A percentile compares a stretch with the other conserved stretches of the same genome.
These are phyloP conservation scores for Cyclotella baltica DNA, from an alignment of 108 stramenopile genomes.

Conservation along the genomic window DNA sequence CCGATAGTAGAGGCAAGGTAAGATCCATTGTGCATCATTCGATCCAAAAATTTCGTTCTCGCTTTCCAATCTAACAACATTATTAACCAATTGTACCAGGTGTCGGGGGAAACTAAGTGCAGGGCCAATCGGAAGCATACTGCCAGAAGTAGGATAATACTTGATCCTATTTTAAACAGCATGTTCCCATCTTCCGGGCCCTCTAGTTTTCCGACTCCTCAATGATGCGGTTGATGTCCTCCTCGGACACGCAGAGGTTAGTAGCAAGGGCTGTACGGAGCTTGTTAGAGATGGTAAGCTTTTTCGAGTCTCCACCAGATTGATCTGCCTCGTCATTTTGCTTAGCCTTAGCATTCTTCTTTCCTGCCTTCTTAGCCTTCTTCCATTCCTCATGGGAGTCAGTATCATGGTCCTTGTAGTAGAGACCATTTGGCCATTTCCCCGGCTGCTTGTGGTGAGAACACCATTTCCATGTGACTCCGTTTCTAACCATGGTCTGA, in stretches of 20 bases:
- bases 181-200: constrained; percentile 5
- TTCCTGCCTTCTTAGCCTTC: background rate
- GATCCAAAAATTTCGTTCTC: background rate
- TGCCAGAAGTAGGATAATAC: background rate
- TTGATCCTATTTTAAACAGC: constrained; percentile 2
- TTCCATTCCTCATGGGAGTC: constrained; percentile 1
- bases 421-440: background rate
- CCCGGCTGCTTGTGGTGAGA: constrained; percentile 6
- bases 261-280: background rate
- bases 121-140: background rate
- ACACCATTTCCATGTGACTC: constrained; percentile 1
- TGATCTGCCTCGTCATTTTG: background rate
- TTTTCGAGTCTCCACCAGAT: background rate
- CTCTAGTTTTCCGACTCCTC: constrained; percentile 14
- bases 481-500: background rate
- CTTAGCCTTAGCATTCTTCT: background rate
- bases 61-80: too few species aligned
- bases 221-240: constrained; percentile 15
- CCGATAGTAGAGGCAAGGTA: too few species aligned
- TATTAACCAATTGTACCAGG: too few species aligned
- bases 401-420: constrained; percentile 6
- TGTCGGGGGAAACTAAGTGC: background rate
- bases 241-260: constrained; percentile 8
- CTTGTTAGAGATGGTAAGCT: background rate
- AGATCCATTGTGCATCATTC: too few species aligned